A percentile compares a stretch with the other conserved stretches of the same genome.
phyloP scores from a whole-genome alignment of 2,329 filamentous ascomycete genomes.

The Cercospora sesami region DNA sequence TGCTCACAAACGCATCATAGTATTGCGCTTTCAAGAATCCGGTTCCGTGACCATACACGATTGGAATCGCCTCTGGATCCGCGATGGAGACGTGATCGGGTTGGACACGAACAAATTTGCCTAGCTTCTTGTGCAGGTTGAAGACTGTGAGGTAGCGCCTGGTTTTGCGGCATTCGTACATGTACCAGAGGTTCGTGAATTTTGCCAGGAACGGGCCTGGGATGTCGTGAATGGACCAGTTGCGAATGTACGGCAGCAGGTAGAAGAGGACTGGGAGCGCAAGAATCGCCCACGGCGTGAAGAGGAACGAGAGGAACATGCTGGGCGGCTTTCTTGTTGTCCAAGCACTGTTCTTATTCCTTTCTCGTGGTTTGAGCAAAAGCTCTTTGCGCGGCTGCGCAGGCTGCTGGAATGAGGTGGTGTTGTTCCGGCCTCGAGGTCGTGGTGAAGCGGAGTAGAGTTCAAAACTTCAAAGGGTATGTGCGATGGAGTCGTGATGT shows the following conservation, averaged over 20 bases:
- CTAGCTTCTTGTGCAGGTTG: slow-evolving; percentile 70
- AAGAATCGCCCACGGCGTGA: slow-evolving; percentile 51
- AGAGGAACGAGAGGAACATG: slow-evolving; percentile 44
- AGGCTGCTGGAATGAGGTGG: not conserved
- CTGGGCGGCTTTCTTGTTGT: slow-evolving; percentile 4
- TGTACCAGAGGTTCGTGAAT: slow-evolving; percentile 79
- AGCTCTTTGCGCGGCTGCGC: not conserved
- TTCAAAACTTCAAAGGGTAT: not conserved
- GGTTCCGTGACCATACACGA: slow-evolving; percentile 68
- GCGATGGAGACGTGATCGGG: slow-evolving; percentile 82
- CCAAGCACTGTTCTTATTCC: not conserved
- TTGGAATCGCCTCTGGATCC: slow-evolving; percentile 72
- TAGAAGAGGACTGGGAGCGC: slow-evolving; percentile 56
- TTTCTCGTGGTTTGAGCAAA: not conserved
- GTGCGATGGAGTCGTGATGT: not conserved
- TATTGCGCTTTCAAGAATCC: slow-evolving; percentile 64
- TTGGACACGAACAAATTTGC: slow-evolving; percentile 78
- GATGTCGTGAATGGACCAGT: slow-evolving; percentile 55
- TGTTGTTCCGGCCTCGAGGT: not conserved
- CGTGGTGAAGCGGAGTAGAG: not conserved
- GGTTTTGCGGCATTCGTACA: slow-evolving; percentile 64
- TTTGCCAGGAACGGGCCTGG: slow-evolving; percentile 64
- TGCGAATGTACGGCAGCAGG: slow-evolving; percentile 61
- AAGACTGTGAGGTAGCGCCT: slow-evolving; percentile 61
- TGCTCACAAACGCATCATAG: slow-evolving; percentile 89